phyloP scores from a whole-genome alignment of 1,284 basidiomycete genomes.

The Moesziomyces globuligerus region DNA sequence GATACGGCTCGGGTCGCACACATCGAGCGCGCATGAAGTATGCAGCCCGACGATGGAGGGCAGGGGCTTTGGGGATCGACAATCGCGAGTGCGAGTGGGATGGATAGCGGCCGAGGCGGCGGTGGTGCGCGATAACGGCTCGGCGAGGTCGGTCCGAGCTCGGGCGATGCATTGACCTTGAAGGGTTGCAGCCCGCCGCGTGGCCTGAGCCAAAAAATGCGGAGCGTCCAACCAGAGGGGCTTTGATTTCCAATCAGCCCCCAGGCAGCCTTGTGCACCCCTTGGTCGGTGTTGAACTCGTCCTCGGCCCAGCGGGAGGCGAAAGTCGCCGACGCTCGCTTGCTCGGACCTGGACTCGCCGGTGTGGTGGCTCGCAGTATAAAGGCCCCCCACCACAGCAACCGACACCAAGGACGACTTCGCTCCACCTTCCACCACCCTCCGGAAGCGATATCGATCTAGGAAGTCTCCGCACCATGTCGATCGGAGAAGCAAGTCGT shows the following conservation, averaged over 20 bases:
- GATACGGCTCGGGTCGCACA: background rate
- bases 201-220: too few relatives aligned
- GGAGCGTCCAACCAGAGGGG: too few relatives aligned
- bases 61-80: too few relatives aligned
- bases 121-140: background rate
- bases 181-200: too few relatives aligned
- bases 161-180: too few relatives aligned
- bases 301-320: background rate
- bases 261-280: background rate
- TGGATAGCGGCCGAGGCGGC: background rate
- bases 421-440: too few relatives aligned
- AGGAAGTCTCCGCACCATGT: constrained; percentile 24
- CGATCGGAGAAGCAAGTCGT: constrained; percentile 26
- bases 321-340: background rate
- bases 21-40: too few relatives aligned
- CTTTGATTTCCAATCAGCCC: background rate
- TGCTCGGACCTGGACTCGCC: background rate
- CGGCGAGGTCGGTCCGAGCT: background rate
- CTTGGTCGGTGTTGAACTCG: background rate
- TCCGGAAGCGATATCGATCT: too few relatives aligned
- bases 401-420: constrained; percentile 1
- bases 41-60: too few relatives aligned
- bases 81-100: too few relatives aligned
- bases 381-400: background rate
- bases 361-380: background rate